Base-by-base conservation (phyloP, 768 basidiomycete species). In the Xanthoconium purpureum region DNA sequence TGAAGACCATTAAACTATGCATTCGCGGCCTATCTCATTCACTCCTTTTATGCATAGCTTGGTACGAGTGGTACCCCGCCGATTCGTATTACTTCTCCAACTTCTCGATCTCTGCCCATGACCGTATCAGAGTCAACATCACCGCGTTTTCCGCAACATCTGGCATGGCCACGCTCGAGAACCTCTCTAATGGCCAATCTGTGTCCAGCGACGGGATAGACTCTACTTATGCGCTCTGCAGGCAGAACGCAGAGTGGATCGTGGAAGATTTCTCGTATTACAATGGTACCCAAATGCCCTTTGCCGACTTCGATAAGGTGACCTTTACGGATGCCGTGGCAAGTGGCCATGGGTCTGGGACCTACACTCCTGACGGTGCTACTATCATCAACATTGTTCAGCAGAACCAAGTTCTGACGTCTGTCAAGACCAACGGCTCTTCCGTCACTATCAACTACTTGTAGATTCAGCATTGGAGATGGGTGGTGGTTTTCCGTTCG, bases 101-200 rank as follows among this genome's bases (percentile, higher is more conserved):
- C 30, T 5, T 54, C 6, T 0, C 29, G 11, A 30, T 54, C 37
- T 24, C 29, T 39, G 18, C 30, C 11, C 45, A 46, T n/a, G 53
- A 54, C 15, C 6, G 3, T 3, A 15, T 54, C 38, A 17, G 2
- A 32, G 28, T 12, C 6, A 29, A 24, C 5, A 33, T 58, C 17
- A 9, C 11, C 15, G 15, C 50, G 7, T 32, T 13, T 5, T 48
- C 39, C 13, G 7, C n/a, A 6, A 63, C 39, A 0, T 24, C 35
- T 28, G 61, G 61, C 7, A 33, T 18, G 2, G 61, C 38, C 17
- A 28, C 3, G 13, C 12, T 63, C 17, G 54, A 63, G 36, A 63
- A 63, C 17, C 36, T 55, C 2, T 52, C 53, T 11, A 54, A 24
- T 3, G 39, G 44, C 17, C 55, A 62, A 33, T 6, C 32, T 13